Evolutionary conservation across 1,284 basidiomycete species (phyloP).

Genomic region (Ceratobasidium theobromae): DNA sequence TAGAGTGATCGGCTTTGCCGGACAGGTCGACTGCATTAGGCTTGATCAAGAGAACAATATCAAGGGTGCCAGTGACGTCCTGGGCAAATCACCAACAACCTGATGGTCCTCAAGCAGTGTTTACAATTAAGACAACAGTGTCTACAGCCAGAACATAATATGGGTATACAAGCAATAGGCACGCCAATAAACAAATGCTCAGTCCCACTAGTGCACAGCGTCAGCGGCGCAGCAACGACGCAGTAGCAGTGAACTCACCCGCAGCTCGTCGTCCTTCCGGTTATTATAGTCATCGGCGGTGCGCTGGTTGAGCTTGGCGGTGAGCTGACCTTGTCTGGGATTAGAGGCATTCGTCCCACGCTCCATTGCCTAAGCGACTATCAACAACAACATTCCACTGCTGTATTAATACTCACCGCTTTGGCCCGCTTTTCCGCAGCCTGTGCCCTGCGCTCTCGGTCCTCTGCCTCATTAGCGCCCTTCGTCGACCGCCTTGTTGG

Average conservation of each 20-base stretch:
- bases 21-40: too few species aligned
- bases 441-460: conserved; percentile 5
- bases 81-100: too few species aligned
- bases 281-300: background rate
- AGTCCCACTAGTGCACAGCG: too few species aligned
- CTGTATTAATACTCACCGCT: background rate
- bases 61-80: too few species aligned
- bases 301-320: conserved; percentile 17
- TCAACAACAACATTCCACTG: background rate
- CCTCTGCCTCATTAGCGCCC: background rate
- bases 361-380: background rate
- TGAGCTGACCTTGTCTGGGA: conserved; percentile 17
- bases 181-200: background rate
- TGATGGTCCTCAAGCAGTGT: too few species aligned
- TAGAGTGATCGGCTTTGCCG: background rate
- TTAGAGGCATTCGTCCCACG: conserved; percentile 11
- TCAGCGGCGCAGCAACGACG: background rate
- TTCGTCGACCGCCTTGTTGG: too few species aligned
- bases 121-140: background rate
- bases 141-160: background rate
- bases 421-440: conserved; percentile 20
- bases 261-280: background rate
- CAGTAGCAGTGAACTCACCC: background rate
- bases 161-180: background rate
- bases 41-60: too few species aligned